Base-by-base conservation (phyloP, 2,329 filamentous ascomycete genomes). In the Corynespora cassiicola region DNA sequence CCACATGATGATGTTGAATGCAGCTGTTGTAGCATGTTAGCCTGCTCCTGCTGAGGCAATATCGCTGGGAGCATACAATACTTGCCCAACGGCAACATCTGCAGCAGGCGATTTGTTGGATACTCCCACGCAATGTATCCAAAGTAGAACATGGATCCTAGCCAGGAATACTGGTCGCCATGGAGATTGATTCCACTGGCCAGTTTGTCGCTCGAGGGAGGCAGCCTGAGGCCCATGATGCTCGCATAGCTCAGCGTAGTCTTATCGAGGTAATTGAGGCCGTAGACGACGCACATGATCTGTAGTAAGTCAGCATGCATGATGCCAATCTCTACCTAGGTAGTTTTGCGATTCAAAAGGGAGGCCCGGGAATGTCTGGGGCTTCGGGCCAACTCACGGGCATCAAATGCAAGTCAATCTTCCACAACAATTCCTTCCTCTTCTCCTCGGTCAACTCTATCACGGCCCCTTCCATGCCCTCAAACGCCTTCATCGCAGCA, bases 1-100 rank as follows among this genome's bases (percentile, higher is more conserved):
- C 84, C 84, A 86, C 51, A 81, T 72, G 43, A 86, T 75, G 40
- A 87, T 78, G 54, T 82, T 85, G 45, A 78, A 74, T 0, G 80
- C 81, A 2, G n/a, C n/a, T n/a, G 79, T 58, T 66, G 31, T 3
- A 8, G 4, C 3, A 12, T 14, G 25, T 56, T 25, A 52, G 30
- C 36, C 10, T 26, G 7, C 10, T 15, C 16, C 38, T 26, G 32
- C 46, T 42, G 9, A 8, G 10, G 5, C 3, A 12, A 20, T 5
- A 24, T 10, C 8, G 3, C 10, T 1, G n/a, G 16, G 4, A 15
- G 44, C 50, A 15, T 39, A 58, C 56, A 84, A 63, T 85, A 87
- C 56, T 86, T 87, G 0, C 80, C 84, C 6, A 87, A 64, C 0
- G 84, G 84, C 2, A 87, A 65, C 1, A 77, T 71, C 61, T 87